Percentiles rank a stretch among this genome's conserved stretches.
These are phyloP conservation scores for Boletus rubropictus DNA, from an alignment of 768 basidiomycete species.

Conservation along the genomic window DNA sequence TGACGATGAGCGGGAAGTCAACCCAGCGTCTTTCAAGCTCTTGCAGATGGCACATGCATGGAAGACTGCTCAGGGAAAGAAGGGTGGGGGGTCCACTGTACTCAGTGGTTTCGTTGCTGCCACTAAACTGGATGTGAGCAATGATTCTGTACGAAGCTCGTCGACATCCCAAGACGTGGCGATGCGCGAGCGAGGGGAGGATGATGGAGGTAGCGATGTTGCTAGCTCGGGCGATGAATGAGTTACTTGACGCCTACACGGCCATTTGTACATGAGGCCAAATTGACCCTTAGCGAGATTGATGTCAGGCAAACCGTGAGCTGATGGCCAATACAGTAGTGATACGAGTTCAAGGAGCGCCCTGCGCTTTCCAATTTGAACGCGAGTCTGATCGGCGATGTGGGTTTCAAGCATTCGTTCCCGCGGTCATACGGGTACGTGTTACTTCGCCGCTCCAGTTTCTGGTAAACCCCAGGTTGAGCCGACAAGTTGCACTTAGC, in stretches of 20 bases:
- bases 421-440: neutral
- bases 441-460: neutral
- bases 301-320: too few species aligned
- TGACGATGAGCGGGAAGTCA: constrained; percentile 91
- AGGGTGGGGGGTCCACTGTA: constrained; percentile 30
- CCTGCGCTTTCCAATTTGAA: too few species aligned
- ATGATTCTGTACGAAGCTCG: constrained; percentile 2
- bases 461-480: too few species aligned
- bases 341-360: too few species aligned
- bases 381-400: too few species aligned
- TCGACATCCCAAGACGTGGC: constrained; percentile 19
- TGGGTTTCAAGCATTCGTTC: neutral
- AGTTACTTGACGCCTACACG: neutral
- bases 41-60: constrained; percentile 92
- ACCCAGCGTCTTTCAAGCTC: constrained; percentile 93
- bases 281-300: too few species aligned
- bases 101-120: constrained; percentile 49
- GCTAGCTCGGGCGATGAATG: constrained; percentile 49
- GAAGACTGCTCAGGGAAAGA: constrained; percentile 54
- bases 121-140: constrained; percentile 10
- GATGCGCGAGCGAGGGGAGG: constrained; percentile 18
- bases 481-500: neutral
- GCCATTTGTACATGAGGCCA: too few species aligned
- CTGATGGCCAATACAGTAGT: too few species aligned
- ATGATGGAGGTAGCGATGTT: constrained; percentile 42